Conservation (phyloP, 495 filamentous ascomycete genomes). For the Aspergillus sclerotiicarbonarius region DNA sequence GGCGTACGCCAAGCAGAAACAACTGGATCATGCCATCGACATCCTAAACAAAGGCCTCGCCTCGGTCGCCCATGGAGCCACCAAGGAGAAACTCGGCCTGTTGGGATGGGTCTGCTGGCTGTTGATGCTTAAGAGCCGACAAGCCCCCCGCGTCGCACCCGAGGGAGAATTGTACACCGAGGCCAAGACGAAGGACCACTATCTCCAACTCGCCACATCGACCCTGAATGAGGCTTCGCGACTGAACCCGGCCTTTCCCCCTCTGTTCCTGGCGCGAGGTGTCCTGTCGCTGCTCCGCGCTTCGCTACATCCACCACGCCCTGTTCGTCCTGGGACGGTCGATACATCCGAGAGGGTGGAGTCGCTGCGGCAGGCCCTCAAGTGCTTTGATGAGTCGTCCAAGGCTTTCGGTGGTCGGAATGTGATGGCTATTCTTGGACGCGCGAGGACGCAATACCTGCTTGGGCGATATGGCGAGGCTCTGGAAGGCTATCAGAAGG, state of each 20-base stretch:
- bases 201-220: conserved; percentile 83
- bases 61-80: conserved; percentile 65
- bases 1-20: conserved; percentile 94
- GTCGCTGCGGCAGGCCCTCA: conserved; percentile 74
- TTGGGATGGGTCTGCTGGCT: conserved; percentile 87
- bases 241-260: conserved; percentile 87
- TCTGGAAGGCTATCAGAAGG: conserved; percentile 80
- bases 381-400: conserved; percentile 90
- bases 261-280: conserved; percentile 86
- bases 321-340: conserved; percentile 54
- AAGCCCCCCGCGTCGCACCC: conserved; percentile 74
- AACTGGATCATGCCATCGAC: conserved; percentile 90
- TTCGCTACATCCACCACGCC: conserved; percentile 73
- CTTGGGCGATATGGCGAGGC: conserved; percentile 80
- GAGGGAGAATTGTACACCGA: conserved; percentile 64
- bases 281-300: conserved; percentile 85
- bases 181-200: conserved; percentile 85
- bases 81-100: conserved; percentile 82
- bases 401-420: conserved; percentile 80
- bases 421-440: conserved; percentile 85
- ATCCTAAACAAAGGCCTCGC: conserved; percentile 81
- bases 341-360: conserved; percentile 76
- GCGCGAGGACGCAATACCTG: conserved; percentile 78
- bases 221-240: conserved; percentile 90
- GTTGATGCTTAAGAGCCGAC: conserved; percentile 85